A percentile compares a stretch with the other conserved stretches of the same genome.
phyloP scores from a whole-genome alignment of 106 monocot genomes.

The Triglochin maritima region DNA sequence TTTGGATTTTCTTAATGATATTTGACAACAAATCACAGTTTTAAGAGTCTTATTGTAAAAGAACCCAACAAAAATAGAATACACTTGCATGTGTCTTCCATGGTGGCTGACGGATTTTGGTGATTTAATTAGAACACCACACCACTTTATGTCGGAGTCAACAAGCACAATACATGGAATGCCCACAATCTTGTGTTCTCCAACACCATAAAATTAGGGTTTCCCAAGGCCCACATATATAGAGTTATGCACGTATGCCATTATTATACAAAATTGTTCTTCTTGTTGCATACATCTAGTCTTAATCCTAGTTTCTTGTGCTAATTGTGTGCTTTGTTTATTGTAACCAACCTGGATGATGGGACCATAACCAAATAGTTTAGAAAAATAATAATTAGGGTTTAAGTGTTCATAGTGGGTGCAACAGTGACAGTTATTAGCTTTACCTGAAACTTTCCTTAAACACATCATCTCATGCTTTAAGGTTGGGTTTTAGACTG shows the following conservation, averaged over 20 bases:
- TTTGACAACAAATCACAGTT: not conserved
- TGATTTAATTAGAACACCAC: not conserved
- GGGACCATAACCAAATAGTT: no score
- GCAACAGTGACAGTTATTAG: no score
- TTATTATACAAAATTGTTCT: no score
- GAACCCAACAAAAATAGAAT: not conserved
- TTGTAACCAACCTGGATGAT: no score
- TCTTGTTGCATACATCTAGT: no score
- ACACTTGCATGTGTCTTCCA: not conserved
- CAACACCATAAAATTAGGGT: not conserved
- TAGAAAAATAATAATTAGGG: no score
- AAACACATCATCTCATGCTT: no score
- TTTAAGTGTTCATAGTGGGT: no score
- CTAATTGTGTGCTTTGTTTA: no score
- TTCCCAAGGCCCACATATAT: not conserved
- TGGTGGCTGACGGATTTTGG: not conserved
- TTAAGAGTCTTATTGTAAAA: not conserved
- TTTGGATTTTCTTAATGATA: not conserved
- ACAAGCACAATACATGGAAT: not conserved
- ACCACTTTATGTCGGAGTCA: constrained; percentile 2
- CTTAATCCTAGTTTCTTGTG: no score
- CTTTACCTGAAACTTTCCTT: no score
- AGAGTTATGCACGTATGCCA: not conserved
- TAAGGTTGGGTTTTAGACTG: no score
- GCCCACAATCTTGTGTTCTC: not conserved